A percentile compares a stretch with the other conserved stretches of the same genome.
Evolutionary conservation across 257 asterid genomes (phyloP).

Genomic region (Leonotis leonurus): DNA sequence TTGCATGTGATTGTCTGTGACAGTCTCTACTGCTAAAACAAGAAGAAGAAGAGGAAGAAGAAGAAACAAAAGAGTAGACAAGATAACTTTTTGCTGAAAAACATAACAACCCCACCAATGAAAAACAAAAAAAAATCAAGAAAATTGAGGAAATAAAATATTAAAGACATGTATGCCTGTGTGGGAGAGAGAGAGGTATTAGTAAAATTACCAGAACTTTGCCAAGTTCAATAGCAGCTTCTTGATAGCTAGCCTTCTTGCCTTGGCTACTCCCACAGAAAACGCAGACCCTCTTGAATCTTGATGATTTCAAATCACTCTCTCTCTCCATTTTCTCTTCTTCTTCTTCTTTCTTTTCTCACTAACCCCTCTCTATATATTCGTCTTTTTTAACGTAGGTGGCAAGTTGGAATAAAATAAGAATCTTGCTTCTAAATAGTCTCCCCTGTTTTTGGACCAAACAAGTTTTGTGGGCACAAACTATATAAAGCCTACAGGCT

Average conservation of each 20-base stretch:
- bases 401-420: slow-evolving; percentile 23
- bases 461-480: slow-evolving; percentile 9
- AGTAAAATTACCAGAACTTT: slow-evolving; percentile 76
- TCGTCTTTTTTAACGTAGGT: slow-evolving; percentile 19
- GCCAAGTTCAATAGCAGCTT: slow-evolving; percentile 83
- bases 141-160: too few relatives aligned
- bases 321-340: slow-evolving; percentile 59
- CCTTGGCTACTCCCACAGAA: slow-evolving; percentile 97
- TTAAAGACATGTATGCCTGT: too few relatives aligned
- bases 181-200: background rate
- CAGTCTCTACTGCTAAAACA: too few relatives aligned
- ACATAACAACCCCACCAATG: background rate
- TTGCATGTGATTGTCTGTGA: too few relatives aligned
- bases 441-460: slow-evolving; percentile 18
- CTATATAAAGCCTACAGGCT: slow-evolving; percentile 14
- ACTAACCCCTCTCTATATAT: background rate
- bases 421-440: slow-evolving; percentile 30
- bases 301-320: slow-evolving; percentile 46
- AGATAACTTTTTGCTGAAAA: background rate
- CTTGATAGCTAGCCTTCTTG: slow-evolving; percentile 78
- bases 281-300: slow-evolving; percentile 81
- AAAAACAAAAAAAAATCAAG: background rate
- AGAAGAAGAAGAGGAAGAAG: too few relatives aligned
- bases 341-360: background rate
- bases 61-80: background rate